phyloP scores from a whole-genome alignment of 2,329 filamentous ascomycete genomes.

The Raffaelea albimanens region DNA sequence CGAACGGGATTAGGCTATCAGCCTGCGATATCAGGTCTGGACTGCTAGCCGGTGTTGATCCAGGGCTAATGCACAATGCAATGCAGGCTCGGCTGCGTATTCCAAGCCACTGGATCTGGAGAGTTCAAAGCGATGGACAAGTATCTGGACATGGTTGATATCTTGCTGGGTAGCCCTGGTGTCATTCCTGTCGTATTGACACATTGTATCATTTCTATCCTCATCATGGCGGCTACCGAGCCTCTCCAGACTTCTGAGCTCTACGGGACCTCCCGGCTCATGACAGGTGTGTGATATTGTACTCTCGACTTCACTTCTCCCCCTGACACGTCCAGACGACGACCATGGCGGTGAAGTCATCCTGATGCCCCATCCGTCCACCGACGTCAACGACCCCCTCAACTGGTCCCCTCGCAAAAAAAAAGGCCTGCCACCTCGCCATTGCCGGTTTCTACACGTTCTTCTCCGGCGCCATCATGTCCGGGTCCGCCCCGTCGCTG shows the following conservation, averaged over 20 bases:
- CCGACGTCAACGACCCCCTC: not conserved
- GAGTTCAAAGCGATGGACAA: too few relatives aligned
- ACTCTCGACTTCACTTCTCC: too few relatives aligned
- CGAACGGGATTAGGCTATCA: too few relatives aligned
- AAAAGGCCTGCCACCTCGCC: not conserved
- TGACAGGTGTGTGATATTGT: not conserved
- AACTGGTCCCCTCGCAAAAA: not conserved
- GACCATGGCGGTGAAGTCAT: not conserved
- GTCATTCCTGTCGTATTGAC: too few relatives aligned
- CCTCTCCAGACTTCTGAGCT: not conserved
- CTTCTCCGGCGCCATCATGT: not conserved
- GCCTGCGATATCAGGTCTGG: too few relatives aligned
- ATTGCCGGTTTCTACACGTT: conserved; percentile 1
- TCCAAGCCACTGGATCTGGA: too few relatives aligned
- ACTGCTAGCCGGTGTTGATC: too few relatives aligned
- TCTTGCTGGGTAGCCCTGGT: too few relatives aligned
- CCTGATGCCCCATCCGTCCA: not conserved
- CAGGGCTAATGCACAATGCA: too few relatives aligned
- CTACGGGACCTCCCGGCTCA: not conserved
- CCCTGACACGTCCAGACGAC: not conserved
- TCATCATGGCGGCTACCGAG: not conserved
- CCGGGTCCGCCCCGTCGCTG: not conserved
- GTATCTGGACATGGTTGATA: too few relatives aligned
- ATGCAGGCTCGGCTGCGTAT: too few relatives aligned
- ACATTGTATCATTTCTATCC: too few relatives aligned